A percentile compares a stretch with the other conserved stretches of the same genome.
phyloP scores from a whole-genome alignment of 2,329 filamentous ascomycete species.

The Penicillium sp. region DNA sequence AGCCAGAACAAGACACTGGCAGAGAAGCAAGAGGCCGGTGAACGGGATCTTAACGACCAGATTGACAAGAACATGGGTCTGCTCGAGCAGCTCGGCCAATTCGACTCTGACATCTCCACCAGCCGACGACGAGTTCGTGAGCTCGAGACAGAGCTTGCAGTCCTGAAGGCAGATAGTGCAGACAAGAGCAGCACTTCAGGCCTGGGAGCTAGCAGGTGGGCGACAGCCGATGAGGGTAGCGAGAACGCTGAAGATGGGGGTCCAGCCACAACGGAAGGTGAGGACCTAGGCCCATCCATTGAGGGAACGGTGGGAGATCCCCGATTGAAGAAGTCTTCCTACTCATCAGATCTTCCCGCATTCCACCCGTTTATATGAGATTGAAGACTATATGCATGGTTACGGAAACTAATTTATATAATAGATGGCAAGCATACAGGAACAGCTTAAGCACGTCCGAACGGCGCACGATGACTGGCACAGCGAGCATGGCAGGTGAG shows the following conservation, averaged over 20 bases:
- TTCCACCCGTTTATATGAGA: conserved; percentile 35
- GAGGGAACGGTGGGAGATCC: conserved; percentile 51
- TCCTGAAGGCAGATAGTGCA: conserved; percentile 35
- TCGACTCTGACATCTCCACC: conserved; percentile 38
- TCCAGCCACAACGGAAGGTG: conserved; percentile 46
- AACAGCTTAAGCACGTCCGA: conserved; percentile 50
- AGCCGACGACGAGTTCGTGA: conserved; percentile 41
- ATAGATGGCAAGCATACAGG: conserved; percentile 51
- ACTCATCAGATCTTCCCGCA: conserved; percentile 32
- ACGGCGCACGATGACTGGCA: conserved; percentile 48
- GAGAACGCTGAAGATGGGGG: conserved; percentile 35
- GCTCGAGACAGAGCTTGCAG: conserved; percentile 41
- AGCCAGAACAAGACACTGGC: conserved; percentile 33
- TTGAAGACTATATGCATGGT: conserved; percentile 23
- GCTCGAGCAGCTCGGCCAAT: conserved; percentile 41
- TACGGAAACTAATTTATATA: conserved; percentile 25
- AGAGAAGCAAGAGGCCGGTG: conserved; percentile 35
- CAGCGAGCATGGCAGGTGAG: conserved; percentile 46
- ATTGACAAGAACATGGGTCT: conserved; percentile 46
- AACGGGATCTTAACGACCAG: conserved; percentile 41
- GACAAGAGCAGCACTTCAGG: conserved; percentile 34
- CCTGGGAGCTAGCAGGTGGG: conserved; percentile 47
- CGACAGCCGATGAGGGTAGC: conserved; percentile 33
- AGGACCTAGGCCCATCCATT: conserved; percentile 51
- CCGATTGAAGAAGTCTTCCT: conserved; percentile 38